Conservation (phyloP, 1,139 yeast species). For the Geotrichum cucujoidarum region DNA sequence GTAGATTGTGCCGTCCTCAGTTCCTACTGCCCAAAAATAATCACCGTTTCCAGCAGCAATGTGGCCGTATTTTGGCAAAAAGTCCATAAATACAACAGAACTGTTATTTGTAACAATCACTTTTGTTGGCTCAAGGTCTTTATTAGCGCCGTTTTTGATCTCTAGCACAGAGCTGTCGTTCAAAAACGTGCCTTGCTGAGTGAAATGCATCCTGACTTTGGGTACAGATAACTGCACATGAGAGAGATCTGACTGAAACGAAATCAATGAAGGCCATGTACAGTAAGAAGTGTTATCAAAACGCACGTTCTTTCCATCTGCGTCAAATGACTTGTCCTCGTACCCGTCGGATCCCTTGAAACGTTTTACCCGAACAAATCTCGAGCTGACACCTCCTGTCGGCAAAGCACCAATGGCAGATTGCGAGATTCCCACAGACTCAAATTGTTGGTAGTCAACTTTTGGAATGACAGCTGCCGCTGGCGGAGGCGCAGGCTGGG, state of each 20-base stretch:
- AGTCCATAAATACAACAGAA: constrained; percentile 44
- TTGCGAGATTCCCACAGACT: constrained; percentile 35
- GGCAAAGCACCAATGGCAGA: constrained; percentile 41
- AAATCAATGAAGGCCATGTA: constrained; percentile 69
- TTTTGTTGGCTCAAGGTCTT: constrained; percentile 45
- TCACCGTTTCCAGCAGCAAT: constrained; percentile 70
- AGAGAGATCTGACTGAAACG: constrained; percentile 78
- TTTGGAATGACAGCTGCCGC: constrained; percentile 13
- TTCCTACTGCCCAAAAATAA: constrained; percentile 63
- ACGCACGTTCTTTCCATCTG: neutral
- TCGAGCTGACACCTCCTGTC: constrained; percentile 39
- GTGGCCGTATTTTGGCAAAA: constrained; percentile 47
- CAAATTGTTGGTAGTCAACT: constrained; percentile 7
- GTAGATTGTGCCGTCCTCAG: constrained; percentile 64
- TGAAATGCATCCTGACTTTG: constrained; percentile 55
- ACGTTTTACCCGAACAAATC: constrained; percentile 48
- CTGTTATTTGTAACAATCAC: constrained; percentile 43
- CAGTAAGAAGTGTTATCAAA: constrained; percentile 46
- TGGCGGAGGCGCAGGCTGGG: constrained; percentile 2
- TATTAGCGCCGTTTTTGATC: constrained; percentile 47
- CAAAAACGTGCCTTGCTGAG: constrained; percentile 1
- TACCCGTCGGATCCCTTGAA: constrained; percentile 12
- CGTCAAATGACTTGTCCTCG: neutral
- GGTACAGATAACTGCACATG: constrained; percentile 79
- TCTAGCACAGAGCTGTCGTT: constrained; percentile 35